Base-by-base conservation (phyloP, 106 monocot species). In the Phalaenopsis aphrodite region DNA sequence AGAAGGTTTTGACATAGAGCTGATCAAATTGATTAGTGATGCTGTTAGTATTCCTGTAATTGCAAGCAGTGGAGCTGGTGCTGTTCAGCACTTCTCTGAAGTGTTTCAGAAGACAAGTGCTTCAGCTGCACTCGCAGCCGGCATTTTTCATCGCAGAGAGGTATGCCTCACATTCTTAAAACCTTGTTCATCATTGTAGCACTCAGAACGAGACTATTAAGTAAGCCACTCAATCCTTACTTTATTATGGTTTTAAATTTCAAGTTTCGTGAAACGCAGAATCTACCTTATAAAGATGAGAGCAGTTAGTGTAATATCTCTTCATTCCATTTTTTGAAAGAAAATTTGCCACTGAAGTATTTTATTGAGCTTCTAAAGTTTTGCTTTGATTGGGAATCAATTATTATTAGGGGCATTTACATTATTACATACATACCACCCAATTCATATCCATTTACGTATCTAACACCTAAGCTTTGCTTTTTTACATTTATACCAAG, bases 131-230 rank as follows among this genome's bases (percentile, higher is more conserved):
- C 90, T 98, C 82, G 97, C 97, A 79, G 97, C 97, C 45, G 97
- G 97, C 49, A 98, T 98, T 86, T 98, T 98, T 85, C 97, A 98
- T 78, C 90, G 97, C 24, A 94, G 92, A 66, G 97, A 98, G 94
- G 97, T 94, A 88, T 1, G 61, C 41, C 68, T 43, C 41, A 1
- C 30, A 30, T 30, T 45, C 43, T 45, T 45, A 45, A 45, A 45
- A 45, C 0, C 43, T 45, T 45, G 3, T 45, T 45, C 43, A 6
- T 45, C 5, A 45, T 45, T 45, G 6, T 52, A 52, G 52, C 14
- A 12, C 52, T 12, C 10, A 52, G 2, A 52, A 52, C 37, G 66
- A 47, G 38, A 14, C 3, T 69, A 41, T 57, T 21, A 2, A 14
- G 30, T 39, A 46, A 30, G 18, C 52, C 12, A 12, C 46, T 76